Base-by-base conservation (phyloP, 78 protist species). In the Chrysochromulina tobinii region DNA sequence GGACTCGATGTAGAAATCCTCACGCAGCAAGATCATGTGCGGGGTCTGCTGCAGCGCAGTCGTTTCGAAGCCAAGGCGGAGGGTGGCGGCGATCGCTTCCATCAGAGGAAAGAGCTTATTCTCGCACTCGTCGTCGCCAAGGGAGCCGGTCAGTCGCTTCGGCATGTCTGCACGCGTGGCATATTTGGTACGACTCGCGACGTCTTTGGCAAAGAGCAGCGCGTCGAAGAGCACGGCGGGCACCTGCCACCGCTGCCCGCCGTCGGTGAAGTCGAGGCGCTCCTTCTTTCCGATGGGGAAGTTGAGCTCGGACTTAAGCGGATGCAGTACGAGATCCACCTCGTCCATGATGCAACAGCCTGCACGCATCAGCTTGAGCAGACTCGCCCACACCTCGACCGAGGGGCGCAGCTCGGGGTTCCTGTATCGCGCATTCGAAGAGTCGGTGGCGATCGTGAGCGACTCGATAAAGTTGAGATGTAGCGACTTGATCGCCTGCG, bases 231-330 rank as follows among this genome's bases (percentile, higher is more conserved):
- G 58, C 53, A 8, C 53, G 48, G 17, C 8, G 38, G 77, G 87
- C 58, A 81, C 61, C 67, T 2, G 18, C 87, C 87, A 81, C 50
- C 87, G 87, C 61, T 55, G 61, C 20, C 87, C 87, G 18, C 8
- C 61, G 14, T 72, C 66, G 68, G 87, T 50, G 64, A 89, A 50
- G n/a, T 89, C 87, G 48, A 89, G 59, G 54, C 17, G 51, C 54
- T 12, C 25, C 86, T 61, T 55, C 23, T 3, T 88, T 48, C 92
- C 92, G 14, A 91, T 21, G 21, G 93, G 93, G 75, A 77, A 91
- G 89, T 91, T 91, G 25, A 91, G 84, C 89, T 90, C 92, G 7
- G 92, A 90, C 54, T 54, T n/a, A 18, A 90, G 59, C 38, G 92
- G 92, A 64, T 90, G 93, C 83, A 91, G 81, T 69, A 91, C 51